Evolutionary conservation across 257 asterid genomes (phyloP), one percentile per base, ranked within the genome.

Genomic region (Solanum neorickii): DNA sequence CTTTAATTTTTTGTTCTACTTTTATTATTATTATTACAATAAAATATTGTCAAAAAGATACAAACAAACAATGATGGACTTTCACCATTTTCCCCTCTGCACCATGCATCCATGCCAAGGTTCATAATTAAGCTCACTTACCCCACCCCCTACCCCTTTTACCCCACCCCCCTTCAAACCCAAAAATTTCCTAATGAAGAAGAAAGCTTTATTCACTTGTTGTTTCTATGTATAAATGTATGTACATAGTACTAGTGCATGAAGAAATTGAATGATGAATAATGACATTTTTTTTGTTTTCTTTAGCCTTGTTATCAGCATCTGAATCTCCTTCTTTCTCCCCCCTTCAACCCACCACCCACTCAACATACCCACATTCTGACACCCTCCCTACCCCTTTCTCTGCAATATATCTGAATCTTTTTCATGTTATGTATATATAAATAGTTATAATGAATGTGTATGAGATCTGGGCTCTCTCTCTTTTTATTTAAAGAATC

Each of bases 381-480:
- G 39, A 35, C 88, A 74, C 16, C 76, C 59, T 6, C 65, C 65
- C 39, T 20, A 15, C 16, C 21, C 29, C 39, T 5, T 29, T 25
- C 25, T 59, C 72, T 73, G 31, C 39, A 86, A 76, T 59, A 76
- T 62, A 76, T 66, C 88, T 76, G 72, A 47, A 74, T 77, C 39
- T 56, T 42, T 82, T 65, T 46, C 25, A 46, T 78, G 35, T 29
- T 20, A 72, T 33, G 68, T n/a, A n/a, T 39, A 56, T 74, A 87
- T 47, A 31, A 39, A 52, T 29, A 56, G 85, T 77, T 87, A 18
- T 39, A 65, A 65, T 86, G 86, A 56, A 69, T 86, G 86, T 82
- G 89, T 46, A 80, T 80, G 70, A 41, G 49, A 87, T 87, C 78
- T 65, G 16, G 68, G 68, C 18, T 86, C 86, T 86, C 69, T 86